Base-by-base conservation (phyloP, 345 rosid species). In the Murraya paniculata region DNA sequence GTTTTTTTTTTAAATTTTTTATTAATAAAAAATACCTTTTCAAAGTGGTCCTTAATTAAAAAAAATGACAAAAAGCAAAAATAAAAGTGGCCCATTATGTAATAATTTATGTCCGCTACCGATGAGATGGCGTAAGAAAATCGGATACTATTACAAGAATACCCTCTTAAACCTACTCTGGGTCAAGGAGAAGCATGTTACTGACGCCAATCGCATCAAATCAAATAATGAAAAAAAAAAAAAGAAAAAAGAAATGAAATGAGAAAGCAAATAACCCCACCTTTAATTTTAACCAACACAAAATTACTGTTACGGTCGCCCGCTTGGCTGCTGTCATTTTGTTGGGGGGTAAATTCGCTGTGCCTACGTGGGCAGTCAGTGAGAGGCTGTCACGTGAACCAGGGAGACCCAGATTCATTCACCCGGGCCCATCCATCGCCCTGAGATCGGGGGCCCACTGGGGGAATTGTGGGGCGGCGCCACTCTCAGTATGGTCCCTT, bases 381-480 rank as follows among this genome's bases (percentile, higher is more conserved):
- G 22, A 18, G 21, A 1, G 19, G 21, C 56, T 18, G 56, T 50
- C 57, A 53, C 57, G 22, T 19, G 21, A 53, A 53, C 22, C 7
- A 1, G 7, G 56, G 56, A 18, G 22, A 5, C 56, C 22, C 7
- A 28, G 16, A 45, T 13, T 45, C 48, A 45, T 45, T 45, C 18
- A 14, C 50, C 13, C 18, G 18, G 50, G 50, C 50, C 50, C 50
- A 45, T 10, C 50, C 50, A 45, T 10, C 50, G 1, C 50, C 5
- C 50, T 13, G 50, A 13, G 73, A 5, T 10, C 30, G 24, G 9
- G 73, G 73, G 31, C 19, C 73, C 60, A 50, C 39, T 1, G 18
- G n/a, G 36, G 4, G 57, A 68, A 41, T 68, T 55, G 72, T 68
- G 72, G n/a, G 72, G 57, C 57, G 56, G 57, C 57, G 72, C 35